phyloP scores from a whole-genome alignment of 1,284 basidiomycete species.

The Melanopsichium pennsylvanicum region DNA sequence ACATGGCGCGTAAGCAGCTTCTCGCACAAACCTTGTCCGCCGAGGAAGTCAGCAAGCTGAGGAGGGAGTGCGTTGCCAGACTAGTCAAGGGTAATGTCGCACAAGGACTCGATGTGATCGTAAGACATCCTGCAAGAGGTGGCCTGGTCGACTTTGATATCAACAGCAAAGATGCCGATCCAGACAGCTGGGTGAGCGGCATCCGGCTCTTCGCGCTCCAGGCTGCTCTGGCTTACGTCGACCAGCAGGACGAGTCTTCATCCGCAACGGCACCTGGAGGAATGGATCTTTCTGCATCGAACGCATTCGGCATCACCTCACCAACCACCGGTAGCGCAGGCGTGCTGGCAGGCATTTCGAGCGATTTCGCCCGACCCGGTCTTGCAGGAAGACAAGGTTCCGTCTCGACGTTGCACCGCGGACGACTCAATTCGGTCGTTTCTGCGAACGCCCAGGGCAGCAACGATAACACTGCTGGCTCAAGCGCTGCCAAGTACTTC shows the following conservation, averaged over 20 bases:
- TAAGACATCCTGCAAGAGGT: slow-evolving; percentile 89
- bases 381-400: slow-evolving; percentile 9
- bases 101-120: slow-evolving; percentile 92
- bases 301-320: slow-evolving; percentile 52
- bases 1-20: slow-evolving; percentile 86
- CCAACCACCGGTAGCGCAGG: slow-evolving; percentile 48
- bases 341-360: slow-evolving; percentile 42
- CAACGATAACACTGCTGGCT: neutral
- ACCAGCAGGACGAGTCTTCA: slow-evolving; percentile 40
- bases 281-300: slow-evolving; percentile 50
- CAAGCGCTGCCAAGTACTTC: slow-evolving; percentile 54
- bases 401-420: neutral
- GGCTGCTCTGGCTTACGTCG: slow-evolving; percentile 64
- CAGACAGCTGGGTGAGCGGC: slow-evolving; percentile 61
- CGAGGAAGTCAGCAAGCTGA: slow-evolving; percentile 83
- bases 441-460: slow-evolving; percentile 3
- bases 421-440: slow-evolving; percentile 10
- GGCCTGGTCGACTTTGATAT: slow-evolving; percentile 74
- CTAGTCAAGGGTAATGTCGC: slow-evolving; percentile 90
- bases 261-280: slow-evolving; percentile 21
- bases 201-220: slow-evolving; percentile 64
- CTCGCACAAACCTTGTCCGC: slow-evolving; percentile 83
- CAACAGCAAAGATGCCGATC: slow-evolving; percentile 47
- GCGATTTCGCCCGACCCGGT: slow-evolving; percentile 10
- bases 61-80: slow-evolving; percentile 84